Base-by-base conservation (phyloP, 2,329 filamentous ascomycete species). In the Sporothrix mexicana region DNA sequence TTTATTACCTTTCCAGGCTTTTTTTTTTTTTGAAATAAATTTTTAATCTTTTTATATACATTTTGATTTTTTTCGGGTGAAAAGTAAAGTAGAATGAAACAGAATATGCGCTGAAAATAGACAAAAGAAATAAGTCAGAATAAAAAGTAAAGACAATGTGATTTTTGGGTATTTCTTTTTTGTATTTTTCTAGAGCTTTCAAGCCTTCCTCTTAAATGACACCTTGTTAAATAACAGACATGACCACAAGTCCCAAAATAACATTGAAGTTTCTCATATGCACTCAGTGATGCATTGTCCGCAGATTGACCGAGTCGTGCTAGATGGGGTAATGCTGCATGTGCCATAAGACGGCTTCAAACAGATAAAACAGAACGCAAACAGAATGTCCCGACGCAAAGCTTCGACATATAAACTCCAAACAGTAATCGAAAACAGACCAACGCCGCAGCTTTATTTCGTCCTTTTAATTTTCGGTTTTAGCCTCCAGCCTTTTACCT, bases 401-500 rank as follows among this genome's bases (percentile, higher is more conserved):
- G 49, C 17, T n/a, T 53, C 3, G 17, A 53, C n/a, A 57, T 25
- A 57, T 4, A 36, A 36, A 30, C 23, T 15, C 23, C 23, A 12
- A 13, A 25, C 15, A 30, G 13, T 15, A 49, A 49, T 49, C 5
- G 30, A 36, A 49, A 49, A 49, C 47, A 49, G 13, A 57, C 23
- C 1, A 66, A 47, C 61, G 61, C 61, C 47, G n/a, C 13, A 23
- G 30, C 30, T 36, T 36, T 6, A 36, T 36, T 36, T 36, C 30
- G 4, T 36, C 30, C 30, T 36, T 36, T 36, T 36, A 36, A 6
- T 36, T 36, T 36, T 36, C 7, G 7, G 5, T 36, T 36, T 36
- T 36, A 7, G 10, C 20, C n/a, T 36, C 36, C 1, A 30, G n/a
- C 8, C 0, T 2, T 20, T 81, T 75, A 88, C 41, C 82, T 85